Conservation (phyloP, 257 asterid genomes). For the Solanum virginianum region DNA sequence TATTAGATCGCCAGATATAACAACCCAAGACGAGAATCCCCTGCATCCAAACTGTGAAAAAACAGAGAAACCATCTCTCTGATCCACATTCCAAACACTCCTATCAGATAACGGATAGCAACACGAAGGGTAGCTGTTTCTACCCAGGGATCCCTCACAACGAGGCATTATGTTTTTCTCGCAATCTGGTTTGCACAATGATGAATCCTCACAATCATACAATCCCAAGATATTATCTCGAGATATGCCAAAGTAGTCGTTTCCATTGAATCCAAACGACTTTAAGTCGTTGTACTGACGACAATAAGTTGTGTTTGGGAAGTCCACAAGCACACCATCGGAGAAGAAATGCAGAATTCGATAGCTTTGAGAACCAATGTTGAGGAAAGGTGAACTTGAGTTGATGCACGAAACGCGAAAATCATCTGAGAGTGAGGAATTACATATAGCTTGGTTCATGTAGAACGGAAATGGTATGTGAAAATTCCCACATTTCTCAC, state of each 20-base stretch:
- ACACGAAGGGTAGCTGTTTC: slow-evolving; percentile 32
- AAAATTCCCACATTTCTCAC: slow-evolving; percentile 27
- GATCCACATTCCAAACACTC: slow-evolving; percentile 30
- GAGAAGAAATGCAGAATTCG: slow-evolving; percentile 41
- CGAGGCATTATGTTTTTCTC: slow-evolving; percentile 26
- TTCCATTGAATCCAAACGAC: slow-evolving; percentile 33
- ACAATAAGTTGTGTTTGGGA: slow-evolving; percentile 40
- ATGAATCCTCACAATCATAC: slow-evolving; percentile 66
- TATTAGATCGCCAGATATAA: slow-evolving; percentile 13
- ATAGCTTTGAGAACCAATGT: slow-evolving; percentile 22
- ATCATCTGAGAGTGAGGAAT: slow-evolving; percentile 9
- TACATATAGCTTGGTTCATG: slow-evolving; percentile 10
- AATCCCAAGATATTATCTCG: slow-evolving; percentile 41
- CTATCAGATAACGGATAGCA: slow-evolving; percentile 49
- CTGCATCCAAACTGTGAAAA: slow-evolving; percentile 47
- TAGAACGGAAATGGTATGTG: slow-evolving; percentile 47
- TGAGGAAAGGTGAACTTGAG: slow-evolving; percentile 33
- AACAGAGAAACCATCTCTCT: slow-evolving; percentile 13
- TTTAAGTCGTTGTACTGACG: slow-evolving; percentile 39
- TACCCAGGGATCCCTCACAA: slow-evolving; percentile 24
- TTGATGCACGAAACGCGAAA: slow-evolving; percentile 45
- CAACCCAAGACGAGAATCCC: slow-evolving; percentile 55
- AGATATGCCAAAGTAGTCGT: slow-evolving; percentile 34
- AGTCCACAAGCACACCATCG: slow-evolving; percentile 38
- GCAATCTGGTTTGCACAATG: slow-evolving; percentile 42